These are phyloP conservation scores for Coprinopsis strossmayeri DNA, from an alignment of 768 basidiomycete genomes.

Conservation along the genomic window DNA sequence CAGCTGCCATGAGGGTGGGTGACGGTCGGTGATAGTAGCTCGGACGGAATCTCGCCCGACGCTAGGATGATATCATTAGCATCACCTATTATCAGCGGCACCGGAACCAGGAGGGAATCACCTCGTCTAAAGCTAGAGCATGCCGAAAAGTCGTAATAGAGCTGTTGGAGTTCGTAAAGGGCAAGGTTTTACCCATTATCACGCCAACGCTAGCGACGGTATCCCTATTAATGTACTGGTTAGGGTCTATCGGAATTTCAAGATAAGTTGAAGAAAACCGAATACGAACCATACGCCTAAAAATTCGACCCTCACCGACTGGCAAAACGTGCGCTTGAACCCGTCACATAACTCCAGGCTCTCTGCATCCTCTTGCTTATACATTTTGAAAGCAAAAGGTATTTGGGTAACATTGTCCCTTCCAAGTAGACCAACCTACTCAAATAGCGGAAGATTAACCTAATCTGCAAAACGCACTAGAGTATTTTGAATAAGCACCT, in stretches of 20 bases:
- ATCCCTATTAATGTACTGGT: no score
- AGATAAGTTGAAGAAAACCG: no score
- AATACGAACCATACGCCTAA: constrained; percentile 65
- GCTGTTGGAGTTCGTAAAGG: constrained; percentile 59
- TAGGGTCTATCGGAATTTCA: no score
- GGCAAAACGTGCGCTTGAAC: constrained; percentile 71
- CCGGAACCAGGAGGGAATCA: constrained; percentile 19
- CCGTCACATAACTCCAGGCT: constrained; percentile 46
- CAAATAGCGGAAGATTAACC: background rate
- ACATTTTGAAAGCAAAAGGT: constrained; percentile 70
- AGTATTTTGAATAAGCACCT: constrained; percentile 37
- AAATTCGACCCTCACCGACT: constrained; percentile 65
- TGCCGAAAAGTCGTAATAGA: constrained; percentile 70
- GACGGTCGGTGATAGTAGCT: constrained; percentile 51
- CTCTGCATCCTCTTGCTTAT: constrained; percentile 41
- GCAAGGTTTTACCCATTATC: constrained; percentile 50
- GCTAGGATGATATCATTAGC: constrained; percentile 28
- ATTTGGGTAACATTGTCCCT: constrained; percentile 64
- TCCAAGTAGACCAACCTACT: constrained; percentile 64
- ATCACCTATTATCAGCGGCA: background rate
- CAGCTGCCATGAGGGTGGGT: constrained; percentile 19
- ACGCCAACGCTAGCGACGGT: constrained; percentile 75
- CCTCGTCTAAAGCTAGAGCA: constrained; percentile 74
- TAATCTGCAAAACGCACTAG: background rate
- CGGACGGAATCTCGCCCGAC: constrained; percentile 58